These are phyloP conservation scores for Terana coerulea DNA, from an alignment of 768 basidiomycete species.

Conservation along the genomic window DNA sequence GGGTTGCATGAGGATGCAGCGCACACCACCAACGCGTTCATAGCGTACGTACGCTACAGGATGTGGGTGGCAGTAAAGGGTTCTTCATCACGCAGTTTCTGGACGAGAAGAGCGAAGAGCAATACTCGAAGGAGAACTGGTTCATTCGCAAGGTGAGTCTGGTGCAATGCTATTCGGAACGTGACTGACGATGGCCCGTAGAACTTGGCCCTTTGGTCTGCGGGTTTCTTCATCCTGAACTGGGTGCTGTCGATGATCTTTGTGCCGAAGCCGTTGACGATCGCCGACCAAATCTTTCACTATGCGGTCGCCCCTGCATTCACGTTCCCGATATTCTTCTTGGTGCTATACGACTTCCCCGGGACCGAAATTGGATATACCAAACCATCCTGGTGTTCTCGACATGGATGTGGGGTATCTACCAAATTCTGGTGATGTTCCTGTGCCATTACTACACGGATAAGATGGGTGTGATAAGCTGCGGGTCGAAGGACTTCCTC, in stretches of 20 bases:
- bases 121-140: constrained; percentile 65
- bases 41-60: constrained; percentile 50
- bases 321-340: constrained; percentile 55
- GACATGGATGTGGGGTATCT: constrained; percentile 62
- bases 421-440: constrained; percentile 49
- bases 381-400: constrained; percentile 54
- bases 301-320: constrained; percentile 61
- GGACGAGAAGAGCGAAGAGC: constrained; percentile 51
- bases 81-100: constrained; percentile 60
- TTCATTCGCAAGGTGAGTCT: constrained; percentile 52
- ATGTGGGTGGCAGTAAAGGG: constrained; percentile 49
- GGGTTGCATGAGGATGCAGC: constrained; percentile 28
- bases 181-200: constrained; percentile 13
- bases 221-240: constrained; percentile 60
- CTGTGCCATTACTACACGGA: constrained; percentile 30
- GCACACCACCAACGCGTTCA: constrained; percentile 27
- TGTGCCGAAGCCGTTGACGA: constrained; percentile 38
- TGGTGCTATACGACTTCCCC: constrained; percentile 75
- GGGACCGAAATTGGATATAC: constrained; percentile 53
- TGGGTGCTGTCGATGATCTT: constrained; percentile 62
- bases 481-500: constrained; percentile 40
- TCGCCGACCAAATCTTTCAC: constrained; percentile 58
- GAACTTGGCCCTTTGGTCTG: constrained; percentile 60
- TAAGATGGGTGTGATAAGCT: constrained; percentile 29
- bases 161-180: background rate